These are phyloP conservation scores for Alternaria tenuissima DNA, from an alignment of 2,329 filamentous ascomycete species.

Conservation along the genomic window DNA sequence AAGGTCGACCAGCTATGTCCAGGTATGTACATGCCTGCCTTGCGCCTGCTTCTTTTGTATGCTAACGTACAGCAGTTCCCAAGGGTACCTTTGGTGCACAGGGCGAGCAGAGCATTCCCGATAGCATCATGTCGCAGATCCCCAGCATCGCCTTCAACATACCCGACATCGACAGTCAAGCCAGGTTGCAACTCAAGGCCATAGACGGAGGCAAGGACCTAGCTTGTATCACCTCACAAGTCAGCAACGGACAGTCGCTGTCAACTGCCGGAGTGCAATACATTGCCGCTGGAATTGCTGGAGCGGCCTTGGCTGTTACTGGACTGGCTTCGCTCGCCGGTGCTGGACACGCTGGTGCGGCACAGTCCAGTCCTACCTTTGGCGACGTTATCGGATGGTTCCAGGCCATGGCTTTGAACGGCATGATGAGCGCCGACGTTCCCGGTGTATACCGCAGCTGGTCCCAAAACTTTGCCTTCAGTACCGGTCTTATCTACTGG, in stretches of 20 bases:
- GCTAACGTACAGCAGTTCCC: conserved; percentile 66
- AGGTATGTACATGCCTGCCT: conserved; percentile 58
- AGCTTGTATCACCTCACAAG: conserved; percentile 81
- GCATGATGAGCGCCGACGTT: conserved; percentile 92
- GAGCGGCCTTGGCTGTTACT: conserved; percentile 78
- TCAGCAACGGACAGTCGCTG: conserved; percentile 88
- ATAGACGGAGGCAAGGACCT: conserved; percentile 68
- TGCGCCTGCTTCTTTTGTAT: neutral
- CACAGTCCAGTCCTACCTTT: conserved; percentile 82
- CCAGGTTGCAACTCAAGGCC: conserved; percentile 76
- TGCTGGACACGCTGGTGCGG: conserved; percentile 60
- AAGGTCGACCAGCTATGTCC: conserved; percentile 82
- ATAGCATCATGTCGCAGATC: conserved; percentile 75
- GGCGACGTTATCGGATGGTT: conserved; percentile 87
- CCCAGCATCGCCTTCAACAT: conserved; percentile 89
- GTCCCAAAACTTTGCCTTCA: conserved; percentile 92
- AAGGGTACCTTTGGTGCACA: conserved; percentile 75
- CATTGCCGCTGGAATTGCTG: conserved; percentile 82
- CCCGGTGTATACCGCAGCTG: conserved; percentile 90
- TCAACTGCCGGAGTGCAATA: conserved; percentile 80
- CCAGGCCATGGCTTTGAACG: conserved; percentile 92
- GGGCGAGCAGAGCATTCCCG: conserved; percentile 76
- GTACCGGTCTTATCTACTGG: conserved; percentile 85
- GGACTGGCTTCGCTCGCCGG: conserved; percentile 73
- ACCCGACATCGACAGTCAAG: conserved; percentile 87